Evolutionary conservation across 2,329 filamentous ascomycete species (phyloP), one percentile per base, ranked within the genome.

Genomic region (Malbranchea cinnamomea): DNA sequence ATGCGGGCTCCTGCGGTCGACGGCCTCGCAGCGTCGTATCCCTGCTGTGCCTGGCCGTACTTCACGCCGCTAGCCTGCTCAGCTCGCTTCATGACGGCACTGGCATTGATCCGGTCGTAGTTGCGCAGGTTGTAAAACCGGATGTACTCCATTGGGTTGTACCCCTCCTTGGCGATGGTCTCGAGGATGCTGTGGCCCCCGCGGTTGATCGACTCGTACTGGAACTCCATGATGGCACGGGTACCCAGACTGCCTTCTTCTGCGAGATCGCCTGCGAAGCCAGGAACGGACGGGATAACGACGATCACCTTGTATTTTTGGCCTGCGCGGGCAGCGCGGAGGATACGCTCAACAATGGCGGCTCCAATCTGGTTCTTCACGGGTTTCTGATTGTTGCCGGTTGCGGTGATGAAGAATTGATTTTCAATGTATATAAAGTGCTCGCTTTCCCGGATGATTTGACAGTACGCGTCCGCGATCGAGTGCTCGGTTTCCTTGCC

Each of bases 341-440:
- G 71, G 15, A 84, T 77, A 1, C 87, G 85, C 33, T 98, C 84
- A 2, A 94, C 89, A 31, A 98, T 93, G 2, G 89, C 77, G 5
- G 67, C 66, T 8, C 89, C 89, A 31, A 98, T 79, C 11, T 74
- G 78, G 49, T 98, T 98, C 53, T 83, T 74, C 14, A 95, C 47
- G 22, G 57, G 50, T 33, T 57, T 59, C 50, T 94, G 85, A 20
- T 93, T 57, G n/a, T 89, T 76, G 6, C 83, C 83, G 0, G 87
- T 95, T 0, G 89, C 81, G 1, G 84, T 91, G 49, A 91, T 94
- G 64, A 95, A 98, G 61, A 95, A 95, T 47, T 98, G 89, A 46
- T 95, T 95, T 53, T 98, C 89, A 37, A 98, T 93, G 59, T 95
- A 98, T 14, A 98, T 78, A 43, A 74, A 94, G 50, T 95, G 87